Conservation (phyloP, 805 yeast genomes). For the Saturnispora besseyi region DNA sequence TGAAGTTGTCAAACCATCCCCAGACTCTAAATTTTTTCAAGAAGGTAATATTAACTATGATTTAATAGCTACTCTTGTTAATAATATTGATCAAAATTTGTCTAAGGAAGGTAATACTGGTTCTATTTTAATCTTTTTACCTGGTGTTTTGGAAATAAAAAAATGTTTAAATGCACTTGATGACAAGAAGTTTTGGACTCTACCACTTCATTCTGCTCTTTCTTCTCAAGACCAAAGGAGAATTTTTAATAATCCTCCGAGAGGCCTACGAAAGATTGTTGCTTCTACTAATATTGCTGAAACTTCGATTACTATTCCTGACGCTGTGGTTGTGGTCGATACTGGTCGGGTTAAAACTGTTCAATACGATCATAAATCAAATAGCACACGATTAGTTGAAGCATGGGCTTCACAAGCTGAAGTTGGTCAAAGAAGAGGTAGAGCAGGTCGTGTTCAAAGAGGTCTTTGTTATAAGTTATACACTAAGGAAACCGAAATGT, state of each 20-base stretch:
- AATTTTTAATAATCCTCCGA: constrained; percentile 53
- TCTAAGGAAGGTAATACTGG: constrained; percentile 40
- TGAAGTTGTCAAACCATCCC: constrained; percentile 40
- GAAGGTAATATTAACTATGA: constrained; percentile 68
- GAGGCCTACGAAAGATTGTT: constrained; percentile 61
- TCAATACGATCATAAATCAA: constrained; percentile 56
- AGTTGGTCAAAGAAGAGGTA: constrained; percentile 83
- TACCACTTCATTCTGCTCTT: constrained; percentile 86
- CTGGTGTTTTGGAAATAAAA: constrained; percentile 85
- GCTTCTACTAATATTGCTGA: constrained; percentile 94
- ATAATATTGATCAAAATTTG: constrained; percentile 43
- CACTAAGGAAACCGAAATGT: constrained; percentile 48
- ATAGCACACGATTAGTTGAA: constrained; percentile 66
- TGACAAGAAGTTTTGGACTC: constrained; percentile 29
- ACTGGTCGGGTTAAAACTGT: constrained; percentile 77
- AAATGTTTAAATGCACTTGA: constrained; percentile 42
- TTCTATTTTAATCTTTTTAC: constrained; percentile 75
- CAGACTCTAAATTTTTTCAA: constrained; percentile 58
- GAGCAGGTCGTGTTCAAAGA: constrained; percentile 90
- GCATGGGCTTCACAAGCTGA: constrained; percentile 89
- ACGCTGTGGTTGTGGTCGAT: constrained; percentile 86
- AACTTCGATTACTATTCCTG: constrained; percentile 93
- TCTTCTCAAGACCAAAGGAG: constrained; percentile 72
- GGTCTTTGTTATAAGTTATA: constrained; percentile 80
- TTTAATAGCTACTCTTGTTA: constrained; percentile 49